Evolutionary conservation across 2,329 filamentous ascomycete genomes (phyloP).

Genomic region (Ophiostoma ips): DNA sequence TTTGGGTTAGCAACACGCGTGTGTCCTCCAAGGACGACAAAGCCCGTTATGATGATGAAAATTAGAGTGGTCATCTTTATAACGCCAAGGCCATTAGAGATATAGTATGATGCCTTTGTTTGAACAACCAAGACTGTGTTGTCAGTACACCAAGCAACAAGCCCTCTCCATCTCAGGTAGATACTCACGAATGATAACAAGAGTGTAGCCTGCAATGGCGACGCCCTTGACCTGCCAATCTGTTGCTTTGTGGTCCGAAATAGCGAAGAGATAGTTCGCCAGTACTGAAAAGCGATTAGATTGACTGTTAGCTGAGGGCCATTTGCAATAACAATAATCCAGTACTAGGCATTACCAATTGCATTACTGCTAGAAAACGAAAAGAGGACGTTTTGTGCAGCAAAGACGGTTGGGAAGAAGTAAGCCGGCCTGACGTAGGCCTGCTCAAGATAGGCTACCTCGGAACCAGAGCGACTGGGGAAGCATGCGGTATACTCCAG

Average conservation of each 20-base stretch:
- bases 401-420: constrained; percentile 50
- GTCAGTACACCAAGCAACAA: neutral
- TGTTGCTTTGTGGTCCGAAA: constrained; percentile 33
- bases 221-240: constrained; percentile 55
- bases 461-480: constrained; percentile 49
- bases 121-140: constrained; percentile 21
- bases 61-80: constrained; percentile 45
- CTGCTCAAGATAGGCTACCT: constrained; percentile 57
- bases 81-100: constrained; percentile 39
- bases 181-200: constrained; percentile 39
- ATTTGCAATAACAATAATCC: neutral
- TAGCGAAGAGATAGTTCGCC: constrained; percentile 47
- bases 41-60: constrained; percentile 41
- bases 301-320: neutral
- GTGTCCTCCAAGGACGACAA: constrained; percentile 45
- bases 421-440: constrained; percentile 50
- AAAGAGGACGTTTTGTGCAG: constrained; percentile 47
- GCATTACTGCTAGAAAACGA: constrained; percentile 55
- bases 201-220: constrained; percentile 47
- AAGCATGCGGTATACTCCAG: constrained; percentile 53
- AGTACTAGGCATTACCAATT: constrained; percentile 25
- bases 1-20: constrained; percentile 33
- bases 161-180: neutral
- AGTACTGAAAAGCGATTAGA: constrained; percentile 29
- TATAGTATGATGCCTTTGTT: constrained; percentile 37